These are phyloP conservation scores for Colletotrichum lindemuthianum DNA, from an alignment of 2,329 filamentous ascomycete genomes.

Conservation along the genomic window DNA sequence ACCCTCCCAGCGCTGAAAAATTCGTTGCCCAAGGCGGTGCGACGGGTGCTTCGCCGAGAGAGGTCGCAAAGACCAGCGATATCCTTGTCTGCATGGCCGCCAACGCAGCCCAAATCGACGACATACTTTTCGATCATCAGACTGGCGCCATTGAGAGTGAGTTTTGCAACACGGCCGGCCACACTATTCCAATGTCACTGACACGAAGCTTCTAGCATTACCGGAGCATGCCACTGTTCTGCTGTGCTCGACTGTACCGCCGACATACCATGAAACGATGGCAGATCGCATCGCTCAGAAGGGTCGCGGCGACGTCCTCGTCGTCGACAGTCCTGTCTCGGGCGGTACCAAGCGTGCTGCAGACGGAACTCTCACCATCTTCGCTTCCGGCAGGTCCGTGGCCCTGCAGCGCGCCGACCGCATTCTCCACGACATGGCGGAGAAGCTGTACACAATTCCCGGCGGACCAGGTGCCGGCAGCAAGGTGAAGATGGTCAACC, in stretches of 20 bases:
- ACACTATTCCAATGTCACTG: background rate
- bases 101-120: conserved; percentile 45
- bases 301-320: conserved; percentile 45
- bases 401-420: conserved; percentile 62
- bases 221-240: conserved; percentile 37
- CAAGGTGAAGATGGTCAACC: conserved; percentile 65
- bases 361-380: conserved; percentile 75
- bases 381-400: conserved; percentile 63
- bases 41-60: conserved; percentile 38
- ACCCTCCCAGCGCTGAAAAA: conserved; percentile 41
- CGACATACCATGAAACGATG: conserved; percentile 38
- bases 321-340: conserved; percentile 79
- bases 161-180: background rate
- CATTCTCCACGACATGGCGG: conserved; percentile 66
- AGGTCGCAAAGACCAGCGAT: conserved; percentile 42
- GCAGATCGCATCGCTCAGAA: conserved; percentile 22
- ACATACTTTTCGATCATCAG: conserved; percentile 44
- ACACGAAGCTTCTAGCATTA: conserved; percentile 25
- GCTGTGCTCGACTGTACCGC: conserved; percentile 50
- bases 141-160: conserved; percentile 39
- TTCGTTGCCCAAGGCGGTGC: conserved; percentile 41
- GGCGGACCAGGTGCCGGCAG: conserved; percentile 61
- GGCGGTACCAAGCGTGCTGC: conserved; percentile 76
- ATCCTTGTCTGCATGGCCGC: conserved; percentile 50
- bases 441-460: conserved; percentile 63